Evolutionary conservation across 2,329 filamentous ascomycete genomes (phyloP).

Genomic region (Ceratocystis huliohia): DNA sequence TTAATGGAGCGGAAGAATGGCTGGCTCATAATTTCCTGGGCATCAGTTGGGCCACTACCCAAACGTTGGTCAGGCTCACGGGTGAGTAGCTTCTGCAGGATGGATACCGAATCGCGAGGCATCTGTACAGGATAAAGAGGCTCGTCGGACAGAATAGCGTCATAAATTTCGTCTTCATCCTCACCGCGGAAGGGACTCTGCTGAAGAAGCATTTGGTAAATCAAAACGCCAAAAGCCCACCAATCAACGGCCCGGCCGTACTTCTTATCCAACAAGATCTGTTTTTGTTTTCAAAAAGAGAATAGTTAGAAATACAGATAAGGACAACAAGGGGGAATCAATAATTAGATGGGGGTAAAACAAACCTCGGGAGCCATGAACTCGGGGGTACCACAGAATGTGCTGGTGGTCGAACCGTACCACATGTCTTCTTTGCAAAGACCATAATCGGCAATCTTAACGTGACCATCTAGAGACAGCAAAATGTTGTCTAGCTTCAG

Average conservation of each 20-base stretch:
- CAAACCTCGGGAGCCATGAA: slow-evolving; percentile 94
- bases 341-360: not conserved
- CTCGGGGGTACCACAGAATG: slow-evolving; percentile 97
- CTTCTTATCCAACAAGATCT: slow-evolving; percentile 97
- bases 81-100: slow-evolving; percentile 91
- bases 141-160: slow-evolving; percentile 93
- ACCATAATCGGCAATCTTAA: slow-evolving; percentile 98
- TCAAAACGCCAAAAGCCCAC: slow-evolving; percentile 98
- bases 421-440: slow-evolving; percentile 99
- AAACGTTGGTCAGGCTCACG: slow-evolving; percentile 87
- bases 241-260: slow-evolving; percentile 95
- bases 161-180: slow-evolving; percentile 98
- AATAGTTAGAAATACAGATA: slow-evolving; percentile 26
- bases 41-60: slow-evolving; percentile 89
- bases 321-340: not conserved
- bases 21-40: slow-evolving; percentile 97
- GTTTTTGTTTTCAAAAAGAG: not conserved
- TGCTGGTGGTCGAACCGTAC: slow-evolving; percentile 93
- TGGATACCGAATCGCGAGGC: slow-evolving; percentile 94
- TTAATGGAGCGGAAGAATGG: slow-evolving; percentile 96
- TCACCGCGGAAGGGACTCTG: slow-evolving; percentile 98
- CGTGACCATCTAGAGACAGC: slow-evolving; percentile 85
- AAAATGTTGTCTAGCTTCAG: slow-evolving; percentile 89
- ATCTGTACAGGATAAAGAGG: slow-evolving; percentile 97
- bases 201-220: slow-evolving; percentile 98